Conservation (phyloP, 129 eudicot genomes). For the Ambrosia trifida region DNA sequence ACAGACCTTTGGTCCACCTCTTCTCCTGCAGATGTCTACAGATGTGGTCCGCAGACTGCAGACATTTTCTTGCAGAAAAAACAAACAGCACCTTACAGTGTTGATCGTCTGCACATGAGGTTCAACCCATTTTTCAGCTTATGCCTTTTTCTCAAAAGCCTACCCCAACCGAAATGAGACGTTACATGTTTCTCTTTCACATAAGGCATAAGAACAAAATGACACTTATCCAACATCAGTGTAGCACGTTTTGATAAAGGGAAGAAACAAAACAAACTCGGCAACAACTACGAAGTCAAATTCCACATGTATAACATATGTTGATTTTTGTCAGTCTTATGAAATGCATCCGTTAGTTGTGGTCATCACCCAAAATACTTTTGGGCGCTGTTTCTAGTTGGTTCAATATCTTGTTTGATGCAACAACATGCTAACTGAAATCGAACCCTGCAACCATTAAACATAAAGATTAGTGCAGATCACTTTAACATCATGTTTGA, state of each 20-base stretch:
- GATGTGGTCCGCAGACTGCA: too few species aligned
- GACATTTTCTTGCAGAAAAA: too few species aligned
- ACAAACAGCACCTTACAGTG: too few species aligned
- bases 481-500: not conserved
- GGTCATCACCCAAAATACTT: too few species aligned
- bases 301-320: too few species aligned
- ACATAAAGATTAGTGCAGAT: not conserved
- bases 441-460: slow-evolving; percentile 63
- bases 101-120: slow-evolving; percentile 54
- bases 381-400: too few species aligned
- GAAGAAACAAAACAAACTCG: not conserved
- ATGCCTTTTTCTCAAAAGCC: slow-evolving; percentile 52
- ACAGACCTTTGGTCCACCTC: too few species aligned
- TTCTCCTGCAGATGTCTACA: too few species aligned
- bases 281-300: too few species aligned
- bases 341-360: too few species aligned
- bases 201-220: not conserved
- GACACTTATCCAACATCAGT: not conserved
- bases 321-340: too few species aligned
- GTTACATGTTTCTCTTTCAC: not conserved
- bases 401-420: slow-evolving; percentile 43
- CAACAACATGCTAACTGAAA: slow-evolving; percentile 88
- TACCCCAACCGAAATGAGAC: slow-evolving; percentile 23
- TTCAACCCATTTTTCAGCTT: slow-evolving; percentile 61
- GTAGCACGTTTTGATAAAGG: slow-evolving; percentile 7